A percentile compares a stretch with the other conserved stretches of the same genome.
Evolutionary conservation across 495 filamentous ascomycete genomes (phyloP).

Genomic region (Neurospora tetrasperma): DNA sequence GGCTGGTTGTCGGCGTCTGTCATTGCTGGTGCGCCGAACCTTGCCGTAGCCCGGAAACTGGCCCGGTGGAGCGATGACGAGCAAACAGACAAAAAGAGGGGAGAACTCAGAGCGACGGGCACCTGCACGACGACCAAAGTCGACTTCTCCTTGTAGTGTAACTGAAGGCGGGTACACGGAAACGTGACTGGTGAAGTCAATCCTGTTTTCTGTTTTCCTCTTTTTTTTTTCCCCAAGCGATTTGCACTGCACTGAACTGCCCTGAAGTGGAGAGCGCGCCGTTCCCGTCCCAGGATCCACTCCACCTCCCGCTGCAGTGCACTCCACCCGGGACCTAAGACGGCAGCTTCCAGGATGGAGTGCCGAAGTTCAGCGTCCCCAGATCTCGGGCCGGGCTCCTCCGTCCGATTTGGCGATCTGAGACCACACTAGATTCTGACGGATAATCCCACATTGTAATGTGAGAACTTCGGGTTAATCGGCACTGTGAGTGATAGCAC

Average conservation of each 20-base stretch:
- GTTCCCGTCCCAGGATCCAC: not conserved
- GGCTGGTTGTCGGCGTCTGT: constrained; percentile 1
- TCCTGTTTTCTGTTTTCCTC: no score
- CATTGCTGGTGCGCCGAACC: not conserved
- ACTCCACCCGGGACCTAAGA: not conserved
- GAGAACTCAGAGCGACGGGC: not conserved
- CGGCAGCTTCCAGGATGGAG: not conserved
- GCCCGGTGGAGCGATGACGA: not conserved
- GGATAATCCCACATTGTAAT: not conserved
- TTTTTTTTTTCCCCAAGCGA: no score
- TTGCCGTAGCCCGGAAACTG: not conserved
- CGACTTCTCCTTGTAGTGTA: not conserved
- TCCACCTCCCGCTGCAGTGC: not conserved
- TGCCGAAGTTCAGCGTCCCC: not conserved
- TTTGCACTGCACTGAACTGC: not conserved
- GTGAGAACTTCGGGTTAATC: no score
- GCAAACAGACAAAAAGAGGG: not conserved
- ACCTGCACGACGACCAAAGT: not conserved
- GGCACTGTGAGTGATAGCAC: no score
- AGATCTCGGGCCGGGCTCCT: not conserved
- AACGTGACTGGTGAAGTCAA: not conserved
- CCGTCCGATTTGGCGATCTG: not conserved
- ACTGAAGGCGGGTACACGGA: not conserved
- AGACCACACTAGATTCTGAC: not conserved
- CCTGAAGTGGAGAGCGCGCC: not conserved